Evolutionary conservation across 2,329 filamentous ascomycete genomes (phyloP), one percentile per base, ranked within the genome.

Genomic region (Diaporthe citri): DNA sequence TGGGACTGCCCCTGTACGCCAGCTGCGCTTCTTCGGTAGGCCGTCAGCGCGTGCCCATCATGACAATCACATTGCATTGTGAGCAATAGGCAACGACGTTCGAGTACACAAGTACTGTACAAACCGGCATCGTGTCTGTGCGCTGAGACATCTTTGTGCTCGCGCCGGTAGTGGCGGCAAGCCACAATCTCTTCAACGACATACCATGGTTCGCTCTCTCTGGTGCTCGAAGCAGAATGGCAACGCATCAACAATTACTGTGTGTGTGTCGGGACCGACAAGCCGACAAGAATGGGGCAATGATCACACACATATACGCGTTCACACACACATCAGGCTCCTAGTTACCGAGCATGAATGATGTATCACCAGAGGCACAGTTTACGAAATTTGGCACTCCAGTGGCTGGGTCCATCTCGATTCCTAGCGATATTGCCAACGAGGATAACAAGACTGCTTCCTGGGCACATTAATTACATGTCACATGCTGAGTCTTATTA

Each of bases 61-160:
- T 55, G 64, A 69, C n/a, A 69, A 52, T 69, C 64, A 55, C 48
- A 69, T 69, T 69, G 46, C 64, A 69, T 69, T 55, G 48, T 69
- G 48, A 52, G 64, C 34, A 69, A 8, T 41, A 7, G 46, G 46
- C 62, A 39, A 36, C 28, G 31, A 39, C 39, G 22, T 48, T 66
- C 60, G 62, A 36, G 43, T 36, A 36, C 25, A 10, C 62, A 31
- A 52, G 64, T 39, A 52, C 15, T 67, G n/a, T 39, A 55, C 48
- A 69, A 41, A 15, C 31, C n/a, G 48, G 13, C 46, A 51, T 67
- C 34, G 31, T 52, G 64, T 67, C 64, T 67, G 64, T 55, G 64
- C 64, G 46, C 17, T 55, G 48, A 69, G 64, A 69, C 64, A 69
- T 15, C 20, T 13, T 55, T 69, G 34, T 55, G 64, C 64, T 69